Base-by-base conservation (phyloP, 129 eudicot species). In the Cynara cardunculus region DNA sequence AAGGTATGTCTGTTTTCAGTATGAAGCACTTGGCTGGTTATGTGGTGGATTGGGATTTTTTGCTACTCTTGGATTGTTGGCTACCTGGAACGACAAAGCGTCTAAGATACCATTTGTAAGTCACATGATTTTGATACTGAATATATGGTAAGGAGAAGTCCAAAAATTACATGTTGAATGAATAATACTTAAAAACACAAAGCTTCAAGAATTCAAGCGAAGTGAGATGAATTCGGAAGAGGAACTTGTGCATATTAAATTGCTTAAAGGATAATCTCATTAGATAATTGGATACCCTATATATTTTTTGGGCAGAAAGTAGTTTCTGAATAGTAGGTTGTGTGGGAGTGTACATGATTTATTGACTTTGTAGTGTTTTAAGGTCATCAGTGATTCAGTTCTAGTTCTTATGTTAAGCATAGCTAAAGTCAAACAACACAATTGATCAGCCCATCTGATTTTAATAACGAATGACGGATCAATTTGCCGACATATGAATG, bases 1-100 rank as follows among this genome's bases (percentile, higher is more conserved):
- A 44, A 8, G 75, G 56, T 53, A 18, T 68, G 35, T 77, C 26
- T 85, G 30, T n/a, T 80, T 76, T 76, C 84, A 91, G 99, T 96
- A 92, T 84, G 99, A 96, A 86, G 99, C 98, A 46, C 83, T 96
- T 85, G 97, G 87, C 39, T 96, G 97, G 98, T 44, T 93, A 85
- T 88, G 95, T 66, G 99, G 99, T 66, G 99, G 99, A 30, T 89
- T 91, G 89, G 80, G 97, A 0, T 92, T 82, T 59, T 96, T 96
- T 68, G 98, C 90, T 0, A 37, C 88, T 0, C 90, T 96, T 74
- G 99, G 99, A 73, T 81, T 91, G 39, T 70, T 86, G 82, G 99
- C 95, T 76, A 92, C 88, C 8, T 85, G 85, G 96, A 96, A 93
- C 19, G 98, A 93, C 78, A 92, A 96, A 83, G 99, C 97, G 11